Conservation (phyloP, 371 early-diverging fungal genomes). For the Mortierella sp. region DNA sequence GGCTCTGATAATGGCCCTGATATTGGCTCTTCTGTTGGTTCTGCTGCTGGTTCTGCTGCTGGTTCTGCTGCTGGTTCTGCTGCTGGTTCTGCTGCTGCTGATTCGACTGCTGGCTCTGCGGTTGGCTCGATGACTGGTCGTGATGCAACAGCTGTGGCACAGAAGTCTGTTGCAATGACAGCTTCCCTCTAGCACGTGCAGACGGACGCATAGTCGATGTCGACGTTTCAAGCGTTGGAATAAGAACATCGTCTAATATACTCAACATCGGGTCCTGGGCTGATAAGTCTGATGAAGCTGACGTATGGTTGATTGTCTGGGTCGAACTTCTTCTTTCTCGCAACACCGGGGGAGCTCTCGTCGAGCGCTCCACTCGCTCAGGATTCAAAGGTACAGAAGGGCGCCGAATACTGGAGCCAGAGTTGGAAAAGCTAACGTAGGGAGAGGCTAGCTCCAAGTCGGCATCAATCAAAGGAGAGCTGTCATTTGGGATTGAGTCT, state of each 20-base stretch:
- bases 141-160: neutral
- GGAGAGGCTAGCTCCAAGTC: slow-evolving; percentile 10
- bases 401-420: no score
- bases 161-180: neutral
- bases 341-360: no score
- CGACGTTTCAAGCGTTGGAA: slow-evolving; percentile 12
- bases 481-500: neutral
- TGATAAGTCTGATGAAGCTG: no score
- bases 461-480: slow-evolving; percentile 3
- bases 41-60: slow-evolving; percentile 7
- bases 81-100: neutral
- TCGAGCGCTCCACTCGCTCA: no score
- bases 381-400: no score
- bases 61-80: slow-evolving; percentile 8
- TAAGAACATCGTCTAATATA: slow-evolving; percentile 26
- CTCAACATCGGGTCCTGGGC: slow-evolving; percentile 6
- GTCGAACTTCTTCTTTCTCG: no score
- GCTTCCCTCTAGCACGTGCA: no score
- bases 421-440: neutral
- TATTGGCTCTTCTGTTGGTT: slow-evolving; percentile 7
- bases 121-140: slow-evolving; percentile 3
- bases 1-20: no score
- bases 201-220: neutral
- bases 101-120: neutral
- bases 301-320: no score